Percentiles rank a stretch among this genome's conserved stretches.
Conservation (phyloP, 495 filamentous ascomycete species). For the Achaetomiella virescens region DNA sequence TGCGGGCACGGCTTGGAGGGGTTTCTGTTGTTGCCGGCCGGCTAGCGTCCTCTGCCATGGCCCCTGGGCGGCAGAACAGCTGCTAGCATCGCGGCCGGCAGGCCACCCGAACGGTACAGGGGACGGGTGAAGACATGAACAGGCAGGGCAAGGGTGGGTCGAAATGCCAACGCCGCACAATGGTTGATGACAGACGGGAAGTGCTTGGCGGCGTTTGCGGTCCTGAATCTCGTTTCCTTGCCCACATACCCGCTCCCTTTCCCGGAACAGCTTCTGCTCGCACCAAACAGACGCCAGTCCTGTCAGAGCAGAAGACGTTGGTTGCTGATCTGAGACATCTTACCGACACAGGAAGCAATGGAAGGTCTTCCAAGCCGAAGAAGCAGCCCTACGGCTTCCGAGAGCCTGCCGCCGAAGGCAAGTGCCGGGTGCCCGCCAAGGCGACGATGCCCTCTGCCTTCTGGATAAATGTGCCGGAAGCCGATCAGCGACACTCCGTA, state of each 20-base stretch:
- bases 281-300: not conserved
- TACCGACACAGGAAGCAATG: not conserved
- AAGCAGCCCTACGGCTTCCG: not conserved
- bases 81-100: slow-evolving; percentile 2
- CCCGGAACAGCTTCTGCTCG: slow-evolving; percentile 4
- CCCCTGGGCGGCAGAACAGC: slow-evolving; percentile 4
- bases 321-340: not conserved
- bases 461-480: slow-evolving; percentile 32
- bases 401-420: slow-evolving; percentile 9
- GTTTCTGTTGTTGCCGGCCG: slow-evolving; percentile 1
- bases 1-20: slow-evolving; percentile 7
- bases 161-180: slow-evolving; percentile 13
- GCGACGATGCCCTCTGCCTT: slow-evolving; percentile 14
- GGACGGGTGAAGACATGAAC: slow-evolving; percentile 2
- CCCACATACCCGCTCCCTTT: slow-evolving; percentile 6
- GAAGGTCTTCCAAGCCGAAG: not conserved
- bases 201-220: slow-evolving; percentile 23
- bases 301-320: not conserved
- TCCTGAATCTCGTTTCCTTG: slow-evolving; percentile 19
- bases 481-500: too few species aligned
- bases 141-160: slow-evolving; percentile 8
- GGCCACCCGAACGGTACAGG: slow-evolving; percentile 6
- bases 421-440: slow-evolving; percentile 26
- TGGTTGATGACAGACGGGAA: slow-evolving; percentile 15
- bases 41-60: slow-evolving; percentile 4